phyloP scores from a whole-genome alignment of 371 early-diverging fungal species.

The Apophysomyces sp. region DNA sequence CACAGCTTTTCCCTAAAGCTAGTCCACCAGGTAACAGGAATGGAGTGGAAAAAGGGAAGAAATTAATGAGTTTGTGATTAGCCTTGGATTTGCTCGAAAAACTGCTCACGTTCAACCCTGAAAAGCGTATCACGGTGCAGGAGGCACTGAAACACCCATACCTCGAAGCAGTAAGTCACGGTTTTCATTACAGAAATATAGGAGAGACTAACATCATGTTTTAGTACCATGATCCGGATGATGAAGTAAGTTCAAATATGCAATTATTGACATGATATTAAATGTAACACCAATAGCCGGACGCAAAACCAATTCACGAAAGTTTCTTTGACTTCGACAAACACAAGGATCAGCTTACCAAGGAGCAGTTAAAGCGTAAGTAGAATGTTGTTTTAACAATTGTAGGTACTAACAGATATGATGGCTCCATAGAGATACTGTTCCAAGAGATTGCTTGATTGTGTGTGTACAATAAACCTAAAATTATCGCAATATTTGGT shows the following conservation, averaged over 20 bases:
- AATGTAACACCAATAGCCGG: slow-evolving; percentile 40
- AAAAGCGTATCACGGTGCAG: slow-evolving; percentile 90
- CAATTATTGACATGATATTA: background rate
- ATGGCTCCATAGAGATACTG: background rate
- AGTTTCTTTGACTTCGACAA: slow-evolving; percentile 88
- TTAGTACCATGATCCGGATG: slow-evolving; percentile 82
- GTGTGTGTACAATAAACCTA: background rate
- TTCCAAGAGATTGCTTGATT: slow-evolving; percentile 4
- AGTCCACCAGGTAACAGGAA: slow-evolving; percentile 56
- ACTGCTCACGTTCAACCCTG: slow-evolving; percentile 93
- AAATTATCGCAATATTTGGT: too few species aligned
- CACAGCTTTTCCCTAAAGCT: slow-evolving; percentile 80
- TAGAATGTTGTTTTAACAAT: background rate
- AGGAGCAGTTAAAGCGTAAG: slow-evolving; percentile 80
- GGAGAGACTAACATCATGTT: background rate
- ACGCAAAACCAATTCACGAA: slow-evolving; percentile 74
- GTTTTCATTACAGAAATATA: background rate
- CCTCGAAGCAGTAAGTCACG: slow-evolving; percentile 60
- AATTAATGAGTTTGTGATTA: slow-evolving; percentile 14
- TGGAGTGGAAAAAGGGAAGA: background rate
- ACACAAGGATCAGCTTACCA: slow-evolving; percentile 82
- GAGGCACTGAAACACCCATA: slow-evolving; percentile 93
- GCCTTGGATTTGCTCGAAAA: slow-evolving; percentile 90
- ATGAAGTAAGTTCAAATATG: slow-evolving; percentile 46
- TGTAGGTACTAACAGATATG: background rate